Evolutionary conservation across 2,329 filamentous ascomycete species (phyloP), one percentile per base, ranked within the genome.

Genomic region (Ceratocystis variospora): DNA sequence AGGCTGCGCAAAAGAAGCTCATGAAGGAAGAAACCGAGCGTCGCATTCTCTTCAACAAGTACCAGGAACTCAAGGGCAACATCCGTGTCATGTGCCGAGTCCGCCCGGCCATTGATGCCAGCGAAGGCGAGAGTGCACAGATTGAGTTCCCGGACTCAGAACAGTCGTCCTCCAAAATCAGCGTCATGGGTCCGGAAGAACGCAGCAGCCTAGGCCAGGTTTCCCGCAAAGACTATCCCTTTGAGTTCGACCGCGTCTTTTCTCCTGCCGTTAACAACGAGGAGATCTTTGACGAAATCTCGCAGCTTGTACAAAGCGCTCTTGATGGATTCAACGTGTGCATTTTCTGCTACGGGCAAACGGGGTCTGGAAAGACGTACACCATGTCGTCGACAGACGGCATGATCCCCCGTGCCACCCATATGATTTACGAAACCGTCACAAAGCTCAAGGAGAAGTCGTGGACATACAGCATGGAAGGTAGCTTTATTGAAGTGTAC

Each of bases 341-440:
- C 76, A 97, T 99, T 69, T 96, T 99, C 77, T 96, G 92, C 73
- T 99, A 99, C 73, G 94, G 94, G 55, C 94, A 99, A 75, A 99
- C 94, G 0, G 94, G 94, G 2, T 94, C 92, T 19, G 94, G 94
- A 68, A 99, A 99, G 80, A 99, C 94, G 0, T 89, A 87, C 73
- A 97, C 94, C 3, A 99, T 99, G 94, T 95, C 89, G 8, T 88
- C 87, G 0, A 76, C 79, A 1, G 90, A 96, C 71, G 94, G 94
- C 70, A 96, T 99, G 87, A 99, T 99, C 68, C 93, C 94, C 1
- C 84, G 88, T 6, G 92, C 94, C 2, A 94, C 95, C 6, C 84
- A 89, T 70, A 93, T 97, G 79, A 96, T 99, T 70, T 96, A 96
- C 75, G 84, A 89, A 65, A 94, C 90, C 53, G 89, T 95, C 64